Base-by-base conservation (phyloP, 2,329 filamentous ascomycete species). In the Rhinocladiella similis region DNA sequence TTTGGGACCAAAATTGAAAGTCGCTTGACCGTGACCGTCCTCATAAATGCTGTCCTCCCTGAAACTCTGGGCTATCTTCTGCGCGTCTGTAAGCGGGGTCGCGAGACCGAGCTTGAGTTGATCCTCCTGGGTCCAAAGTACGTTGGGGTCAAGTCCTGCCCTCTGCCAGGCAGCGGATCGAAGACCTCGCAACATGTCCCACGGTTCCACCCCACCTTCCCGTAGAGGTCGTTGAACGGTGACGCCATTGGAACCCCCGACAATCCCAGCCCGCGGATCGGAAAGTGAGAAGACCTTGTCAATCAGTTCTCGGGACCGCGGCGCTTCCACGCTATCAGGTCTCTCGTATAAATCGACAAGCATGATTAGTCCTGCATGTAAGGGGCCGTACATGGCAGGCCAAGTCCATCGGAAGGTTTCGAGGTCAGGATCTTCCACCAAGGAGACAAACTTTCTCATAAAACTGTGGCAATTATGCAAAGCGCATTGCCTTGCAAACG, bases 331-430 rank as follows among this genome's bases (percentile, higher is more conserved):
- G 54, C 74, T 77, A 42, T 71, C 67, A 1, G 76, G 76, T 22
- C 75, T 70, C 54, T 78, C 76, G 56, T 78, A 78, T 1, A 79
- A 67, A 61, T 79, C 76, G 52, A 79, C 76, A 20, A 79, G 72
- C 70, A 78, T 73, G 50, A 79, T 77, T 73, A 76, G 73, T 25
- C 71, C 73, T 13, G 74, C 72, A 65, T 77, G 74, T 69, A 76
- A 74, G 1, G 74, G 74, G 56, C 76, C 74, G 53, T 75, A 72
- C 45, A 72, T 74, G 3, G 75, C 74, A 38, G 75, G 75, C 75
- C 75, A 78, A 56, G 73, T 75, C 76, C 76, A 79, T 47, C 76
- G 73, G 47, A 79, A 78, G 0, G 75, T 74, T 56, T 78, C 73
- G 41, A 79, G 75, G 46, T 76, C 74, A 18, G 75, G 71, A 59